Percentiles rank a stretch among this genome's conserved stretches.
phyloP scores from a whole-genome alignment of 2,329 filamentous ascomycete species.

The Aspergillus cejpii region DNA sequence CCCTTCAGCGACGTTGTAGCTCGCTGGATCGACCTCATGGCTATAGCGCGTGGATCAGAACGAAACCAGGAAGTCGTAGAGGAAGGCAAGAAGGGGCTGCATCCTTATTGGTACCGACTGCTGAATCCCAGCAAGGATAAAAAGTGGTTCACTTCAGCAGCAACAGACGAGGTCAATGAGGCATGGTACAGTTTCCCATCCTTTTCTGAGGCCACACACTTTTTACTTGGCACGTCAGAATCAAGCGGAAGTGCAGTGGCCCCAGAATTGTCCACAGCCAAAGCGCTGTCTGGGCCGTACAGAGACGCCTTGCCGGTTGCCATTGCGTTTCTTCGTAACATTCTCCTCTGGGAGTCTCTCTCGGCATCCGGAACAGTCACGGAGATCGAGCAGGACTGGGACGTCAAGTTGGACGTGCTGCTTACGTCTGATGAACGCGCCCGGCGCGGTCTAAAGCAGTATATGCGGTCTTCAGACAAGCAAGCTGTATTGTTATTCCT shows the following conservation, averaged over 20 bases:
- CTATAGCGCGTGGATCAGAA: slow-evolving; percentile 55
- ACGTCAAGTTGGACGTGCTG: slow-evolving; percentile 66
- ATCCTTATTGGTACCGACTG: slow-evolving; percentile 66
- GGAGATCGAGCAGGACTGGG: slow-evolving; percentile 73
- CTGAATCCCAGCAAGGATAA: slow-evolving; percentile 49
- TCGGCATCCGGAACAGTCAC: slow-evolving; percentile 39
- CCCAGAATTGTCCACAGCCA: slow-evolving; percentile 30
- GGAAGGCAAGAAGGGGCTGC: slow-evolving; percentile 80
- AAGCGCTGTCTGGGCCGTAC: slow-evolving; percentile 25
- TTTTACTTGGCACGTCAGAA: slow-evolving; percentile 24
- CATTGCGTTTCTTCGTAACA: slow-evolving; percentile 60
- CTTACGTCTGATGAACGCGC: slow-evolving; percentile 63
- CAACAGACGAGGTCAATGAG: slow-evolving; percentile 49
- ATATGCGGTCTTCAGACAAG: slow-evolving; percentile 30
- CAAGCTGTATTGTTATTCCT: slow-evolving; percentile 40
- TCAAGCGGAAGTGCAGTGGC: slow-evolving; percentile 24
- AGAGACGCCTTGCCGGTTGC: slow-evolving; percentile 59
- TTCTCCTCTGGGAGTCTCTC: slow-evolving; percentile 55
- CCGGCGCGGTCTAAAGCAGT: slow-evolving; percentile 47
- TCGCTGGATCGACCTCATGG: slow-evolving; percentile 83
- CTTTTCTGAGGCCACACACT: slow-evolving; percentile 32
- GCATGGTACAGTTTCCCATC: slow-evolving; percentile 36
- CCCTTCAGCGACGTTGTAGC: slow-evolving; percentile 70
- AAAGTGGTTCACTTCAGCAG: slow-evolving; percentile 39
- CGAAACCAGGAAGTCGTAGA: slow-evolving; percentile 79